Evolutionary conservation across 108 stramenopile species (phyloP).

Genomic region (Craspedostauros australis): DNA sequence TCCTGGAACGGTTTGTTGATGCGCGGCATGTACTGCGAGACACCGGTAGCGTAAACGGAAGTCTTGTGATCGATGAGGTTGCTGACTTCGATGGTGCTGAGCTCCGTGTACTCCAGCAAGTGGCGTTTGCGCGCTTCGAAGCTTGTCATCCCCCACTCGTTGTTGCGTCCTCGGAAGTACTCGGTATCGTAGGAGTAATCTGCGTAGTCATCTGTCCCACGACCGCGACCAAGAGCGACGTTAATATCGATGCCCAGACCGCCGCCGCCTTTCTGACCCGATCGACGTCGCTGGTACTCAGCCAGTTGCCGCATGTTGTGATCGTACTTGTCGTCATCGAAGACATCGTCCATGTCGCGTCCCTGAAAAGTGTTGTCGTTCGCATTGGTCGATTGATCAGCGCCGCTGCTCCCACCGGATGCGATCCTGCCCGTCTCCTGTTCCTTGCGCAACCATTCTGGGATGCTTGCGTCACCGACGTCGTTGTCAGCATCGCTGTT

Average conservation of each 20-base stretch:
- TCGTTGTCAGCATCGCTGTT: constrained; percentile 2
- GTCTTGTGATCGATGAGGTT: constrained; percentile 54
- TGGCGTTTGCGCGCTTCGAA: constrained; percentile 53
- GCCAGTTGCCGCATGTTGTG: constrained; percentile 32
- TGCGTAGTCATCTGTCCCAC: constrained; percentile 27
- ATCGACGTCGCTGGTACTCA: constrained; percentile 32
- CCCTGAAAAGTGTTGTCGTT: constrained; percentile 7
- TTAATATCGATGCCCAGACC: constrained; percentile 37
- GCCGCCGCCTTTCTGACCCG: constrained; percentile 7
- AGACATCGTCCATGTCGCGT: constrained; percentile 19
- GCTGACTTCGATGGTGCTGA: constrained; percentile 53
- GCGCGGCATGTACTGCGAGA: constrained; percentile 48
- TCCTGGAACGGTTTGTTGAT: constrained; percentile 70
- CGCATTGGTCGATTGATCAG: background rate
- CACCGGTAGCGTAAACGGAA: constrained; percentile 48
- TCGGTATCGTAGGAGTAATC: constrained; percentile 31
- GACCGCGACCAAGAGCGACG: constrained; percentile 24
- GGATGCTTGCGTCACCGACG: constrained; percentile 24
- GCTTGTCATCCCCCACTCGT: constrained; percentile 25
- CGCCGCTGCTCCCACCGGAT: constrained; percentile 8
- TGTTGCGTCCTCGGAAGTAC: constrained; percentile 19
- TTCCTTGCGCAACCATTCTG: constrained; percentile 52
- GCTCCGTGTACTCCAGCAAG: constrained; percentile 56
- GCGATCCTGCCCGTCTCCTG: too few relatives aligned
- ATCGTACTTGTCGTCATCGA: constrained; percentile 42